Percentiles rank a stretch among this genome's conserved stretches.
phyloP scores from a whole-genome alignment of 108 stramenopile genomes.

The Fistulifera solaris region DNA sequence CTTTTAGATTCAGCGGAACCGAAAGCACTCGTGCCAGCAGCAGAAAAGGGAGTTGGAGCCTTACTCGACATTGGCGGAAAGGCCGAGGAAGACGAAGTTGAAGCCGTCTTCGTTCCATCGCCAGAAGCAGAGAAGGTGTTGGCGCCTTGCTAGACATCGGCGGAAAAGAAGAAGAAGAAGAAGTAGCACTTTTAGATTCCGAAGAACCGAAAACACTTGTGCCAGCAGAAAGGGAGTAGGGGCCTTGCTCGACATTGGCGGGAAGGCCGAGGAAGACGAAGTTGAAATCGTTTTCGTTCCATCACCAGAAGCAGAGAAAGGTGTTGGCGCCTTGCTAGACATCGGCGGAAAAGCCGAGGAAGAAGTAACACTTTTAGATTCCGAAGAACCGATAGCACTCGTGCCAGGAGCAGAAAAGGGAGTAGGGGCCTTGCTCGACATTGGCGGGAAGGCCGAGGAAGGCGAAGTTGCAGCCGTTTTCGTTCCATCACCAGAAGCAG shows the following conservation, averaged over 20 bases:
- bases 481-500: no score
- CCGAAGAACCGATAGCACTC: no score
- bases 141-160: constrained; percentile 48
- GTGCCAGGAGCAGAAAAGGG: constrained; percentile 24
- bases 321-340: constrained; percentile 37
- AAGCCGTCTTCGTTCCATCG: no score
- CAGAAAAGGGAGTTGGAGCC: no score
- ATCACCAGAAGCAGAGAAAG: constrained; percentile 16
- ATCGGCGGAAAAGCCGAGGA: constrained; percentile 39
- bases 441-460: constrained; percentile 37
- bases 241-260: constrained; percentile 49
- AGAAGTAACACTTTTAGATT: no score
- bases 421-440: constrained; percentile 38
- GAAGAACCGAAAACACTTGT: no score
- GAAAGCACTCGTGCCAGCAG: no score
- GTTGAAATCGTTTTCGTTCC: not conserved
- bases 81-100: no score
- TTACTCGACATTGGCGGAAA: no score
- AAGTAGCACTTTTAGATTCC: not conserved
- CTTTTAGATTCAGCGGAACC: no score
- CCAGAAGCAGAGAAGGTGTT: constrained; percentile 9
- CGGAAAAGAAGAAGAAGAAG: constrained; percentile 1
- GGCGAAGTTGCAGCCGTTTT: not conserved
- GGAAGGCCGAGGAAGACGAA: constrained; percentile 24
- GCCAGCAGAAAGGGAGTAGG: constrained; percentile 63